Percentiles rank a stretch among this genome's conserved stretches.
Conservation (phyloP, 352 stramenopile genomes). For the Pythium phragmiticola region DNA sequence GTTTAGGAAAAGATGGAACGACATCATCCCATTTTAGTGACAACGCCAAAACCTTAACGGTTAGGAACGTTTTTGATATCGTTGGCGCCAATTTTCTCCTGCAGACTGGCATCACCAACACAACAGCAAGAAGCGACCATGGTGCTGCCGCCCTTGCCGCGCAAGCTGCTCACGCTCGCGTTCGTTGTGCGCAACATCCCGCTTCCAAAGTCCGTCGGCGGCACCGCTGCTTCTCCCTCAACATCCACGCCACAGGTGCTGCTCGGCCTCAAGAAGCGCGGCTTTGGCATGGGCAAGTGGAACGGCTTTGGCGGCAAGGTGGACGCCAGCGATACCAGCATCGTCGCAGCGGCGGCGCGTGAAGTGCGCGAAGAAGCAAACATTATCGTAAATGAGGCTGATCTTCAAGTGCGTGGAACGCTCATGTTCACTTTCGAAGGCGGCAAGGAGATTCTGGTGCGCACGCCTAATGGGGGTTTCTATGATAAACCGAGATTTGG, state of each 20-base stretch:
- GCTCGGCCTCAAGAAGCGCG: slow-evolving; percentile 75
- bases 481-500: too few species aligned
- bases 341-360: slow-evolving; percentile 35
- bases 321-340: slow-evolving; percentile 43
- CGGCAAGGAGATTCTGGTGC: slow-evolving; percentile 32
- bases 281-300: slow-evolving; percentile 71
- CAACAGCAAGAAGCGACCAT: slow-evolving; percentile 8
- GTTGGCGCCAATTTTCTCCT: background rate
- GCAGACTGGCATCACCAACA: background rate
- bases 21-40: too few species aligned
- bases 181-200: slow-evolving; percentile 21
- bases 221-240: background rate
- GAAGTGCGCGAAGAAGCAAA: slow-evolving; percentile 46
- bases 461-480: background rate
- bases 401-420: slow-evolving; percentile 29
- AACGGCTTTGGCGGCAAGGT: slow-evolving; percentile 84
- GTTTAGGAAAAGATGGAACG: too few species aligned
- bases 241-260: slow-evolving; percentile 31
- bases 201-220: background rate
- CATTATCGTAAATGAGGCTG: slow-evolving; percentile 29
- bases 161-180: slow-evolving; percentile 30
- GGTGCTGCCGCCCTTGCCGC: slow-evolving; percentile 25
- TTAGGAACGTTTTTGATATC: too few species aligned
- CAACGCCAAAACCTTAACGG: too few species aligned
- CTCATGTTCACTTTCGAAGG: slow-evolving; percentile 50